These are phyloP conservation scores for Zoysia japonica DNA, from an alignment of 176 grass and related monocot species.

Conservation along the genomic window DNA sequence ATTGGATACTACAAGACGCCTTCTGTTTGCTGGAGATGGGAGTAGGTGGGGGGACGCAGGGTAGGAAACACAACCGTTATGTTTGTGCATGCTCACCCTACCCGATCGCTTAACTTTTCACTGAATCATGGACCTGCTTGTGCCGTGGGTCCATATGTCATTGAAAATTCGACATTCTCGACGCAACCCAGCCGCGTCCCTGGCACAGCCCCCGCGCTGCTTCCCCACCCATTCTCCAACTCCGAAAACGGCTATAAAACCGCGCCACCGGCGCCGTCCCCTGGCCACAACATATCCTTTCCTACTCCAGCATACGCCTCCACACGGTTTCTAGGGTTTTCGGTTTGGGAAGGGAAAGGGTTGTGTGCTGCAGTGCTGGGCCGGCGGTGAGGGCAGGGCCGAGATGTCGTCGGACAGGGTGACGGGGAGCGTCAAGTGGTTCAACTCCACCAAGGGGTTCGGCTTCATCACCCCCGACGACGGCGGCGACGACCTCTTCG, in stretches of 20 bases:
- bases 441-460: constrained; percentile 38
- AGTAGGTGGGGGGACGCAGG: not conserved
- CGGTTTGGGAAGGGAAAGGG: not conserved
- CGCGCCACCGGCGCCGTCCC: not conserved
- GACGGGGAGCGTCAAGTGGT: constrained; percentile 38
- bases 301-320: not conserved
- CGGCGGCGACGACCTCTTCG: constrained; percentile 34
- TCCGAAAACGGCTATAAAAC: not conserved
- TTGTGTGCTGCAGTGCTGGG: not conserved
- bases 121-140: not conserved
- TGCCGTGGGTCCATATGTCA: rapidly evolving
- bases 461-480: constrained; percentile 39
- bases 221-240: not conserved
- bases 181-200: not conserved
- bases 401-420: constrained; percentile 15
- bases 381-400: not conserved
- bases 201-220: not conserved
- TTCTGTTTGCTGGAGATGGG: not conserved
- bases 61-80: not conserved
- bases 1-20: too few relatives aligned
- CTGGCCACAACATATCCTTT: not conserved
- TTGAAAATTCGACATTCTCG: not conserved
- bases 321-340: constrained; percentile 16
- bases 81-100: not conserved
- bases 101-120: rapidly evolving